A percentile compares a stretch with the other conserved stretches of the same genome.
These are phyloP conservation scores for Lipomyces sp. DNA, from an alignment of 805 yeast genomes.

Conservation along the genomic window DNA sequence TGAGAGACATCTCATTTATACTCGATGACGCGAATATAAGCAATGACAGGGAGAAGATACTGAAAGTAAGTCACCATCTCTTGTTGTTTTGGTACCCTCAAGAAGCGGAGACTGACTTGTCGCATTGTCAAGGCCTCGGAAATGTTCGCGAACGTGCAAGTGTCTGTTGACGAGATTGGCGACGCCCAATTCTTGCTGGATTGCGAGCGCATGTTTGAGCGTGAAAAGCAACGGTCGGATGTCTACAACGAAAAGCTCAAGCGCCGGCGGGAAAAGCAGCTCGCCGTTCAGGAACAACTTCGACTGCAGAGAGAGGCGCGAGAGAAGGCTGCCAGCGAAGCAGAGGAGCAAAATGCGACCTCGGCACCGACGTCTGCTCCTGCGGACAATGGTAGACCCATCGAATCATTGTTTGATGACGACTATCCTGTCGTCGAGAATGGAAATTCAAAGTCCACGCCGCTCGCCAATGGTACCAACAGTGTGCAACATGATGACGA, in stretches of 20 bases:
- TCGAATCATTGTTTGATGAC: too few relatives aligned
- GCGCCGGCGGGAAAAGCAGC: slow-evolving; percentile 32
- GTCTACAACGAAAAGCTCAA: slow-evolving; percentile 36
- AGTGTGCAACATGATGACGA: not conserved
- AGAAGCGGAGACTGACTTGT: not conserved
- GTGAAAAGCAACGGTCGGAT: slow-evolving; percentile 56
- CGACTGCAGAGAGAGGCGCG: not conserved
- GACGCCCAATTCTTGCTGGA: slow-evolving; percentile 68
- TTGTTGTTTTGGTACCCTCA: too few relatives aligned
- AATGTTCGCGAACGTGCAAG: slow-evolving; percentile 94
- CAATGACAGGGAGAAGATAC: slow-evolving; percentile 79
- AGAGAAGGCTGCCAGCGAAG: not conserved
- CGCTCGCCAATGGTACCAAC: slow-evolving; percentile 3
- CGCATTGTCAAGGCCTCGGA: slow-evolving; percentile 67
- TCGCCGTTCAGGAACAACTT: slow-evolving; percentile 1
- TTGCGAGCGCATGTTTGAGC: slow-evolving; percentile 66
- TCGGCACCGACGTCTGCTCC: not conserved
- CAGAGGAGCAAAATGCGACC: not conserved
- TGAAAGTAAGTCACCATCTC: slow-evolving; percentile 37
- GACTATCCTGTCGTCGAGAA: not conserved
- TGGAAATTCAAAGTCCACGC: not conserved
- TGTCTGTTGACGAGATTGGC: slow-evolving; percentile 82
- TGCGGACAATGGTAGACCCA: not conserved
- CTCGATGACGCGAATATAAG: slow-evolving; percentile 67
- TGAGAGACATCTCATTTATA: slow-evolving; percentile 80